Evolutionary conservation across 129 eudicot genomes (phyloP), one percentile per base, ranked within the genome.

Genomic region (Artemisia tridentata): DNA sequence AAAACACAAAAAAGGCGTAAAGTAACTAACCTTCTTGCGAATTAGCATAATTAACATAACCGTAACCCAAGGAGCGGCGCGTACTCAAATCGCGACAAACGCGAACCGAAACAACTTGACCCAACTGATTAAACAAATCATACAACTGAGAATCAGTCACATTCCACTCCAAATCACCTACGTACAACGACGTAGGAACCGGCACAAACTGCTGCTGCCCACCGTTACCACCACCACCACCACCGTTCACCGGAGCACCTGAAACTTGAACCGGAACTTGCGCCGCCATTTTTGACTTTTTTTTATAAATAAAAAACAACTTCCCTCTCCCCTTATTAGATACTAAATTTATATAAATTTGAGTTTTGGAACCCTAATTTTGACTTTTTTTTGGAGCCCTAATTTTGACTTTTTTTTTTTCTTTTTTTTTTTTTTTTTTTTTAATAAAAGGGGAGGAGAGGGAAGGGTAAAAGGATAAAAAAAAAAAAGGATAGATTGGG

Each of bases 311-410:
- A 7, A 34, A 34, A 34, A 34, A 1, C 6, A 34, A 19, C 91
- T 83, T 83, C 96, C 96, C 89, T 86, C 91, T 83, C 91, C 96
- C 80, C 86, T 88, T 88, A 83, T 88, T 85, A 38, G 70, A 64
- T 20, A 21, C 6, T 11, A 6, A 59, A 25, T 1, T 25, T 25
- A 25, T 2, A 25, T 25, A 25, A 25, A 25, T 23, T 25, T 25
- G 29, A 25, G 29, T 0, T 25, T 21, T 23, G 53, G 14, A 48
- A 49, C 62, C 65, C 16, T 55, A 63, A 41, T 54, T 19, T 56
- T 34, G 7, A 6, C 15, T 23, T 66, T 52, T 34, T 63, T 21
- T 29, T 71, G 1, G 25, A 23, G 25, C 25, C 25, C 25, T 23
- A 23, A 23, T 78, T 19, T 54, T n/a, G 69, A 68, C 80, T 63